Percentiles rank a stretch among this genome's conserved stretches.
phyloP scores from a whole-genome alignment of 345 rosid species.

The Salix udensis region DNA sequence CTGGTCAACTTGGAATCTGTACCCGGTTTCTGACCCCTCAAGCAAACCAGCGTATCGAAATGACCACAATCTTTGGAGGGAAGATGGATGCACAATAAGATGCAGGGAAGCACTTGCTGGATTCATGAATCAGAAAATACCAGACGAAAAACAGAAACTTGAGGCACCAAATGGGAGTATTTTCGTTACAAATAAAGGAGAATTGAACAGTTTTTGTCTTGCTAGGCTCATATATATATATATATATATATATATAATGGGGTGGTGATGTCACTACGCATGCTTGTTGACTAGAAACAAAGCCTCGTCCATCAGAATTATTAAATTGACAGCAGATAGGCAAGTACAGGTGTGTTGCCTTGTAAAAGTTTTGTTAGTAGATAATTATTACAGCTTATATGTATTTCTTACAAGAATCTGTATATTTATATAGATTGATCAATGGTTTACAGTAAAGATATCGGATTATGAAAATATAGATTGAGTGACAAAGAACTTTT shows the following conservation, averaged over 20 bases:
- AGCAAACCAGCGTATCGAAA: too few species aligned
- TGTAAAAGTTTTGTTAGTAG: too few species aligned
- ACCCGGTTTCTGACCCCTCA: too few species aligned
- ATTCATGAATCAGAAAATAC: background rate
- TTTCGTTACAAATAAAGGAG: background rate
- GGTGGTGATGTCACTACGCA: background rate
- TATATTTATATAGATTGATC: background rate
- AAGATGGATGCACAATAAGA: background rate
- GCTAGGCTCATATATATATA: background rate
- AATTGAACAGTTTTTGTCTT: background rate
- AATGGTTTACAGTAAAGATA: background rate
- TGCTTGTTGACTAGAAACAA: background rate
- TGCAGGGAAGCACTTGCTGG: background rate
- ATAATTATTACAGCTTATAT: fast-evolving
- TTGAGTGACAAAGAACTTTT: background rate
- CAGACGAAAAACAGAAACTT: background rate
- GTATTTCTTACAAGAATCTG: too few species aligned
- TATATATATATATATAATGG: too few species aligned
- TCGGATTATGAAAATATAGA: background rate
- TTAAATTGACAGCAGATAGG: too few species aligned
- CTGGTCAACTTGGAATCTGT: too few species aligned
- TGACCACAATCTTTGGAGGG: background rate
- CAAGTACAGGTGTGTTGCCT: too few species aligned
- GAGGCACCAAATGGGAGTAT: background rate
- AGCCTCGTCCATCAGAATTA: background rate